Base-by-base conservation (phyloP, 1,284 basidiomycete species). In the Ustilago nuda region DNA sequence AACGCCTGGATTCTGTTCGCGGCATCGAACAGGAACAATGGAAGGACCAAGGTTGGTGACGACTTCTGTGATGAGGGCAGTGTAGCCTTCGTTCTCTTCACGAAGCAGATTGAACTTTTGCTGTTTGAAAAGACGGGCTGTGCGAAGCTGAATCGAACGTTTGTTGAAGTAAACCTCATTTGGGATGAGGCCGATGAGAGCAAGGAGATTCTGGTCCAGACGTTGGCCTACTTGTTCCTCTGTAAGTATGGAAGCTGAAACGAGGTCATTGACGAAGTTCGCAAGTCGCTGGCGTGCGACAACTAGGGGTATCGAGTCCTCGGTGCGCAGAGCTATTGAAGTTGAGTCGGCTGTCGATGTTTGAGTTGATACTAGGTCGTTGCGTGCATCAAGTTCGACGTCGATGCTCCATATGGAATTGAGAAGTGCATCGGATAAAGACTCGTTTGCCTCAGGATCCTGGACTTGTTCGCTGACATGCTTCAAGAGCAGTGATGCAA, bases 91-190 rank as follows among this genome's bases (percentile, higher is more conserved):
- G 0, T 94, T 95, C 79, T 97, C 94, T 87, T 99, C 97, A 46
- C 97, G 92, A 11, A 98, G 89, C 37, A 99, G 90, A 82, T 99
- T 99, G 89, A 95, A 98, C 87, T 98, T 98, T 87, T 95, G 95
- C 86, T 99, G 97, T 86, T 96, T 98, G 89, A 96, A 99, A 87
- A 78, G 71, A 13, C 57, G 67, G 4, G 80, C 72, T 17, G 84
- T 85, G 52, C 83, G 82, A 61, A 85, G 72, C 53, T 81, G 81
- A 19, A 84, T 75, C 11, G 70, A 72, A 19, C 81, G 82, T 32
- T 72, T 72, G 48, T 74, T 69, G 66, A 85, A 82, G 46, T 59
- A 64, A 23, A 46, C 61, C 27, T 80, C 72, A 45, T 85, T 81
- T 13, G 56, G 50, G 11, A 84, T 66, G 33, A 83, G 65, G 32